Conservation (phyloP, 1,139 yeast genomes). For the Groenewaldozyma auringiensis region DNA sequence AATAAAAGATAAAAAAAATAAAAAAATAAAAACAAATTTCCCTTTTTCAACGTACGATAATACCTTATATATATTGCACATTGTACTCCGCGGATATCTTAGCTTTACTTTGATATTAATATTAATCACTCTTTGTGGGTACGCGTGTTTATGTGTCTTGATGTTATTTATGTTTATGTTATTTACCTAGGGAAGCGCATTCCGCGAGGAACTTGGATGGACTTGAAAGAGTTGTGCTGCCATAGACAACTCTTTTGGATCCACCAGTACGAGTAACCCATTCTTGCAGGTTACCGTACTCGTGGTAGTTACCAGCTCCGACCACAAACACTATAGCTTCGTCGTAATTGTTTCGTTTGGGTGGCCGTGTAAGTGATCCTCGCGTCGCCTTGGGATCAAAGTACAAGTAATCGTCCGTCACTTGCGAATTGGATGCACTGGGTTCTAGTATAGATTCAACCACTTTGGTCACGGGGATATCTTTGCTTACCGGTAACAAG, state of each 20-base stretch:
- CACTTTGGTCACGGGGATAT: constrained; percentile 79
- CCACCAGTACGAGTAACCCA: constrained; percentile 50
- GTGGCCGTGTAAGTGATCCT: constrained; percentile 85
- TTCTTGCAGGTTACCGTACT: constrained; percentile 88
- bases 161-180: no score
- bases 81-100: no score
- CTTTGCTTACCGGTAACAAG: constrained; percentile 78
- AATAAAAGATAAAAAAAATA: no score
- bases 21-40: no score
- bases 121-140: no score
- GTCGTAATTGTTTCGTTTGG: constrained; percentile 72
- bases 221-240: constrained; percentile 74
- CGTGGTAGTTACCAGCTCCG: constrained; percentile 94
- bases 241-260: constrained; percentile 59
- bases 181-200: constrained; percentile 49
- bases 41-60: no score
- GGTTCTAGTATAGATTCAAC: constrained; percentile 93
- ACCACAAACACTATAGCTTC: constrained; percentile 85
- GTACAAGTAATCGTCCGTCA: constrained; percentile 81
- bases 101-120: no score
- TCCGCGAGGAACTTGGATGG: constrained; percentile 73
- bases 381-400: constrained; percentile 81
- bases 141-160: no score
- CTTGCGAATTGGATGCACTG: constrained; percentile 46
- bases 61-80: no score